phyloP scores from a whole-genome alignment of 2,329 filamentous ascomycete species.

The Aspergillus sp. region DNA sequence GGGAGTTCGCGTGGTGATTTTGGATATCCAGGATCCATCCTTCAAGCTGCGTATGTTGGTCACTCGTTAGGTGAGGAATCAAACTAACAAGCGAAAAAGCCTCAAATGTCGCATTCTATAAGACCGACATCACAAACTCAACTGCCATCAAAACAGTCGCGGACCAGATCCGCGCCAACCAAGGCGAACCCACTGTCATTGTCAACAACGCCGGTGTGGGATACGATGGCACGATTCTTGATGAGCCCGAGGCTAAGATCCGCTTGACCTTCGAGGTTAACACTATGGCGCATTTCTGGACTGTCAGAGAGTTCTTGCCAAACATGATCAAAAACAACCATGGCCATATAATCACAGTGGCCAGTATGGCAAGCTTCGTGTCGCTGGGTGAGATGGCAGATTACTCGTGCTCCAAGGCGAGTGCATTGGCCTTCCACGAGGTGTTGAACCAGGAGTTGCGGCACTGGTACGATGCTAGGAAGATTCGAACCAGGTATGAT shows the following conservation, averaged over 20 bases:
- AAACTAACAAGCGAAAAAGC: constrained; percentile 10
- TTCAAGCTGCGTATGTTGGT: constrained; percentile 21
- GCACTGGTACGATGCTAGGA: constrained; percentile 30
- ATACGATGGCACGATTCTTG: constrained; percentile 43
- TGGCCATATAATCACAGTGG: constrained; percentile 55
- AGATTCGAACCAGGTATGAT: constrained; percentile 33
- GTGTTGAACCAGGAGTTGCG: constrained; percentile 35
- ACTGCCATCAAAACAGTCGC: constrained; percentile 28
- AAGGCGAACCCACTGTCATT: constrained; percentile 43
- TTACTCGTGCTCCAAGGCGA: constrained; percentile 50
- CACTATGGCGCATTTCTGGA: constrained; percentile 47
- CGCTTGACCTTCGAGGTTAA: constrained; percentile 50
- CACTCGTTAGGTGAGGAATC: neutral
- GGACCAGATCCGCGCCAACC: constrained; percentile 31
- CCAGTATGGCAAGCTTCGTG: constrained; percentile 49
- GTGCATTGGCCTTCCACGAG: constrained; percentile 52
- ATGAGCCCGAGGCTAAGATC: constrained; percentile 40
- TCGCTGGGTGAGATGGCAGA: constrained; percentile 46
- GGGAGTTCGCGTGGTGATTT: constrained; percentile 29
- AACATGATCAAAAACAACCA: constrained; percentile 48
- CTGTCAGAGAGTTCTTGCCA: constrained; percentile 49
- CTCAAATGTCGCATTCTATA: constrained; percentile 32
- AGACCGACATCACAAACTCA: constrained; percentile 32
- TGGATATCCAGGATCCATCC: constrained; percentile 32
- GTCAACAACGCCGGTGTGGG: constrained; percentile 50